Percentiles rank a stretch among this genome's conserved stretches.
phyloP scores from a whole-genome alignment of 371 early-diverging fungal species.

The Apophysomyces variabilis region DNA sequence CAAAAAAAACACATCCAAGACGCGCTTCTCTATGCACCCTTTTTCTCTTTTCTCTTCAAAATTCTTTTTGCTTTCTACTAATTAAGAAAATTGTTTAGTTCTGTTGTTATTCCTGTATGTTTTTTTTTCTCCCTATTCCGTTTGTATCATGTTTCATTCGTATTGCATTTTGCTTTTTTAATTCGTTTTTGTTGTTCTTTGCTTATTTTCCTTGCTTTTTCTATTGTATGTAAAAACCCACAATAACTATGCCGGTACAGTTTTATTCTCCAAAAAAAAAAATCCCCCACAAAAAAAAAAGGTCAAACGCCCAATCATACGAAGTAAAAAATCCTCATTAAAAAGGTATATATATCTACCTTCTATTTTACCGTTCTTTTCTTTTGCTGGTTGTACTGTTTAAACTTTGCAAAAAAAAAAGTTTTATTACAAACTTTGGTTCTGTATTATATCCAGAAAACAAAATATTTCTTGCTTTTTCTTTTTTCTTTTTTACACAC shows the following conservation, averaged over 20 bases:
- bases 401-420: too few species aligned
- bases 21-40: constrained; percentile 5
- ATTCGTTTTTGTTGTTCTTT: constrained; percentile 11
- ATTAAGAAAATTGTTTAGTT: constrained; percentile 11
- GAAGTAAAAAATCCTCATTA: constrained; percentile 14
- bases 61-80: constrained; percentile 6
- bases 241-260: constrained; percentile 3
- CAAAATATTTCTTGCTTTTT: background rate
- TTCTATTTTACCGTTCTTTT: too few species aligned
- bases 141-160: constrained; percentile 9
- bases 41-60: constrained; percentile 7
- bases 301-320: constrained; percentile 3
- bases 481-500: constrained; percentile 26
- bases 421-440: too few species aligned
- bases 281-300: background rate
- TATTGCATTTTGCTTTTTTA: background rate
- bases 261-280: background rate
- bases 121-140: background rate
- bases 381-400: too few species aligned
- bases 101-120: constrained; percentile 4
- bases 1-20: background rate
- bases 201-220: background rate
- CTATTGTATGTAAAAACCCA: constrained; percentile 12
- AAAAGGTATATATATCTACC: too few species aligned
- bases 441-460: too few species aligned